Conservation (phyloP, 192 early-diverging fungal species). For the Coemansia biformis region DNA sequence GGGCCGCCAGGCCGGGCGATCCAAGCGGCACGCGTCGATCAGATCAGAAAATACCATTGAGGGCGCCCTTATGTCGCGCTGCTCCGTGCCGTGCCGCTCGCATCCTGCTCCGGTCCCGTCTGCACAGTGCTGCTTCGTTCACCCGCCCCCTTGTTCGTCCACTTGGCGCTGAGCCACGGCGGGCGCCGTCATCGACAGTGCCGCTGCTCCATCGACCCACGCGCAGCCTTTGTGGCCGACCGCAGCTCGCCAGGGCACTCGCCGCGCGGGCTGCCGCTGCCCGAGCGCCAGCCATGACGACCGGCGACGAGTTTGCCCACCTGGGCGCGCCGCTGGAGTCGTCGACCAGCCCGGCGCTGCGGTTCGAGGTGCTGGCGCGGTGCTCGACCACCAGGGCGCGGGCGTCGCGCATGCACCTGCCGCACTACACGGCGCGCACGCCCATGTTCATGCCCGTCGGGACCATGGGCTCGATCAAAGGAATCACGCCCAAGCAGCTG, state of each 20-base stretch:
- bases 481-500: constrained; percentile 71
- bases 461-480: constrained; percentile 80
- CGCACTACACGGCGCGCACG: constrained; percentile 74
- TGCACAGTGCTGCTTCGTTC: too few relatives aligned
- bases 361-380: constrained; percentile 63
- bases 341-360: constrained; percentile 58
- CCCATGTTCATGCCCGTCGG: constrained; percentile 90
- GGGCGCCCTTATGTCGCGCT: too few relatives aligned
- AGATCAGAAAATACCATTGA: too few relatives aligned
- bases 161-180: too few relatives aligned
- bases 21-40: too few relatives aligned
- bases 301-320: constrained; percentile 19
- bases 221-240: neutral
- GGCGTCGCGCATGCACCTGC: constrained; percentile 65
- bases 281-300: constrained; percentile 3
- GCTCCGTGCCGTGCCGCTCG: too few relatives aligned
- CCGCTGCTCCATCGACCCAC: neutral
- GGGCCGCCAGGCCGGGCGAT: too few relatives aligned
- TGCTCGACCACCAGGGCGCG: constrained; percentile 83
- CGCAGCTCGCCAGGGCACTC: neutral
- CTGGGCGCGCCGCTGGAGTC: constrained; percentile 32
- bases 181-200: neutral
- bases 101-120: too few relatives aligned
- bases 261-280: neutral
- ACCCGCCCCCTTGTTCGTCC: too few relatives aligned